Evolutionary conservation across 768 basidiomycete genomes (phyloP).

Genomic region (Lepiota venenata): DNA sequence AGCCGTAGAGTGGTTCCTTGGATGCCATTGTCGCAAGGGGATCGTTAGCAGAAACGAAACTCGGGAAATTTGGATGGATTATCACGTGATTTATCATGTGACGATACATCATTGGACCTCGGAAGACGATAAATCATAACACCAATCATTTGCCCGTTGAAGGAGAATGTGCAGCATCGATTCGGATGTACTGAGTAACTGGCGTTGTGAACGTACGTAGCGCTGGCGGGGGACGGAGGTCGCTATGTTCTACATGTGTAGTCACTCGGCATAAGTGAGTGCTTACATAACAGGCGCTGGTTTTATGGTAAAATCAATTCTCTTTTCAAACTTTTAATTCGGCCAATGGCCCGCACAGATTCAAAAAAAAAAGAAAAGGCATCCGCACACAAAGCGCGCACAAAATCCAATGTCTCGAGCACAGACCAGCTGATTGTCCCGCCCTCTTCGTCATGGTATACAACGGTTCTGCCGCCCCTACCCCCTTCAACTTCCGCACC

Average conservation of each 20-base stretch:
- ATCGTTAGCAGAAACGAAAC: background rate
- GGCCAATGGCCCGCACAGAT: slow-evolving; percentile 4
- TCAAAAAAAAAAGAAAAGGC: background rate
- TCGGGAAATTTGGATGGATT: background rate
- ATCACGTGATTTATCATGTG: background rate
- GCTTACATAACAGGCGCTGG: too few species aligned
- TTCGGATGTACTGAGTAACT: too few species aligned
- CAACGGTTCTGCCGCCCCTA: slow-evolving; percentile 37
- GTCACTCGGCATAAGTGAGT: too few species aligned
- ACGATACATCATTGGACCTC: too few species aligned
- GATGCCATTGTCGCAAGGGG: background rate
- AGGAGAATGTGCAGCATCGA: too few species aligned
- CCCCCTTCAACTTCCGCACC: slow-evolving; percentile 21
- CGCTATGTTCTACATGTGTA: too few species aligned
- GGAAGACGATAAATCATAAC: too few species aligned
- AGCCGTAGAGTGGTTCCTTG: slow-evolving; percentile 67
- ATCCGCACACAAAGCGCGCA: background rate
- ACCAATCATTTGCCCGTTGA: too few species aligned
- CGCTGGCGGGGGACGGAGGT: too few species aligned
- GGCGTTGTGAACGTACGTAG: too few species aligned
- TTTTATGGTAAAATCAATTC: too few species aligned
- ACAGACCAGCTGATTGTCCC: slow-evolving; percentile 27
- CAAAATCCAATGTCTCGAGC: background rate
- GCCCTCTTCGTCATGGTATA: slow-evolving; percentile 55
- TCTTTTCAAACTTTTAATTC: too few species aligned